phyloP scores from a whole-genome alignment of 2,329 filamentous ascomycete species.

The Claviceps sp. region DNA sequence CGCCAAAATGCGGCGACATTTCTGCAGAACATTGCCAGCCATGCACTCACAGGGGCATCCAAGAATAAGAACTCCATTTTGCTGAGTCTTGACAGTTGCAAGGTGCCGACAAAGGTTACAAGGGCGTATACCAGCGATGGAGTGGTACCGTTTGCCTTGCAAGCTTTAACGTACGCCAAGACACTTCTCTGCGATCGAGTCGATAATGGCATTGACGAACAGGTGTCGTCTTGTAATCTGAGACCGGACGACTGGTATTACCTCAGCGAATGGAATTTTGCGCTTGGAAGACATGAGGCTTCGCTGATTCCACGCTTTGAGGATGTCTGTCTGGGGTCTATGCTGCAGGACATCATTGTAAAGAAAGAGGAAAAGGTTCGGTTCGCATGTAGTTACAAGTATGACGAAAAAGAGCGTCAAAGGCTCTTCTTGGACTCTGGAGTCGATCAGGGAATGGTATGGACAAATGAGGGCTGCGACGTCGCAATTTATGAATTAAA shows the following conservation, averaged over 20 bases:
- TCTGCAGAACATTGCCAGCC: not conserved
- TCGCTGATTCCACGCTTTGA: not conserved
- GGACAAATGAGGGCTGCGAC: not conserved
- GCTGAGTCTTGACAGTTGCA: not conserved
- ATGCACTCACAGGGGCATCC: not conserved
- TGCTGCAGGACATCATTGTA: not conserved
- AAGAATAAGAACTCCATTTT: not conserved
- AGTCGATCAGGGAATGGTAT: not conserved
- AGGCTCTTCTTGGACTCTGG: not conserved
- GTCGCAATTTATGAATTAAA: not conserved
- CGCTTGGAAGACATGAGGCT: not conserved
- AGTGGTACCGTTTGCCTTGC: slow-evolving; percentile 1
- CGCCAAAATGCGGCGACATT: not conserved
- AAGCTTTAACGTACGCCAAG: not conserved
- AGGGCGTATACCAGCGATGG: slow-evolving; percentile 1
- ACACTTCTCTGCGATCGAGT: not conserved
- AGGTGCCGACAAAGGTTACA: not conserved
- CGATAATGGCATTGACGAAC: too few species aligned
- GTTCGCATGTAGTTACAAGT: not conserved
- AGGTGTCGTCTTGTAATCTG: not conserved
- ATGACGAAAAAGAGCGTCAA: not conserved
- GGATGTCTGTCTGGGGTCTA: not conserved
- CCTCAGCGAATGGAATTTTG: slow-evolving; percentile 1
- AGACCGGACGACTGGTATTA: not conserved
- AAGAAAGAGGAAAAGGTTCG: not conserved